Percentiles rank a stretch among this genome's conserved stretches.
These are phyloP conservation scores for Cyclotella choctawhatcheeana DNA, from an alignment of 108 stramenopile species.

Conservation along the genomic window DNA sequence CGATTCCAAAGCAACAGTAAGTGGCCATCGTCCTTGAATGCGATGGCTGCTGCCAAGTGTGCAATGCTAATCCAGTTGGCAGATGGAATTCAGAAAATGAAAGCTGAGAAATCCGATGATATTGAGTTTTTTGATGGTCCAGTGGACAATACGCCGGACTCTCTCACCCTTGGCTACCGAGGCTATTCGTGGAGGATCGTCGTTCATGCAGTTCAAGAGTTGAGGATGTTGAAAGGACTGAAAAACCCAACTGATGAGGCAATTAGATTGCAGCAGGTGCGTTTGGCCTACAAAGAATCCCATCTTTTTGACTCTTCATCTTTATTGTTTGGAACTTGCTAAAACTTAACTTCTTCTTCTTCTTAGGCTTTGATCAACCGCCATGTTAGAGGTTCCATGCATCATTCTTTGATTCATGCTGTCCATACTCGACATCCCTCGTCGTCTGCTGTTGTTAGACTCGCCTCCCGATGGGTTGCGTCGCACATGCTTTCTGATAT, in stretches of 20 bases:
- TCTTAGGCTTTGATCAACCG: slow-evolving; percentile 53
- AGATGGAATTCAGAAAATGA: slow-evolving; percentile 76
- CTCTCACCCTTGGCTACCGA: slow-evolving; percentile 71
- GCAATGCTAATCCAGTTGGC: slow-evolving; percentile 86
- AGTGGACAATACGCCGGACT: slow-evolving; percentile 61
- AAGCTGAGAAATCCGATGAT: slow-evolving; percentile 26
- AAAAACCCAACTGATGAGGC: slow-evolving; percentile 67
- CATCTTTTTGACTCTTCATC: neutral
- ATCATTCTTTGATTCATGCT: slow-evolving; percentile 82
- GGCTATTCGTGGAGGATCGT: slow-evolving; percentile 83
- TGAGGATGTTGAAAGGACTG: slow-evolving; percentile 64
- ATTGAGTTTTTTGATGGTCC: slow-evolving; percentile 61
- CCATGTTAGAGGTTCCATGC: slow-evolving; percentile 71
- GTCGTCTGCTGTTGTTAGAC: slow-evolving; percentile 67
- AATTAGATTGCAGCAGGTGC: slow-evolving; percentile 35
- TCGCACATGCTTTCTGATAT: slow-evolving; percentile 81
- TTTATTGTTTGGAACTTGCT: too few species aligned
- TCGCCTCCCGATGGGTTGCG: slow-evolving; percentile 77
- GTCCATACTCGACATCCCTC: slow-evolving; percentile 82
- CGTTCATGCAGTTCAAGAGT: slow-evolving; percentile 84
- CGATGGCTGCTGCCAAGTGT: slow-evolving; percentile 89
- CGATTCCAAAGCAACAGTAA: slow-evolving; percentile 78
- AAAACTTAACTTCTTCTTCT: neutral
- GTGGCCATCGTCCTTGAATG: slow-evolving; percentile 84
- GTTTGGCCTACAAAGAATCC: neutral